These are phyloP conservation scores for Carex littledalei DNA, from an alignment of 176 grass and related monocot species.

Conservation along the genomic window DNA sequence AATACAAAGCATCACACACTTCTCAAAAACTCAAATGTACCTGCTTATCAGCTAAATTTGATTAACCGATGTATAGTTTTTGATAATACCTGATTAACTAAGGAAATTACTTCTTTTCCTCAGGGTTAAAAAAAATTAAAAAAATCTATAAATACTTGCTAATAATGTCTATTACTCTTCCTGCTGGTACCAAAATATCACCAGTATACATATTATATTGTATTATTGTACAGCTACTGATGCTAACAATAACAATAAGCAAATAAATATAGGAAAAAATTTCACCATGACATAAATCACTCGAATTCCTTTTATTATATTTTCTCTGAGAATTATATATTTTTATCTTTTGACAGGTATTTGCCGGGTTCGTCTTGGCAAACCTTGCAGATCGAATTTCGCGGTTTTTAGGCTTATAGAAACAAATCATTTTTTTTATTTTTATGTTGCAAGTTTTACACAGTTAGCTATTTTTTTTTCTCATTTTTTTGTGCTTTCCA, in stretches of 20 bases:
- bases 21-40: neutral
- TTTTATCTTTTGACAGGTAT: conserved; percentile 51
- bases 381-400: conserved; percentile 68
- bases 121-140: neutral
- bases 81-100: neutral
- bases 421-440: neutral
- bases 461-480: neutral
- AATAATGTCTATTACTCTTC: neutral
- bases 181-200: neutral
- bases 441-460: conserved; percentile 16
- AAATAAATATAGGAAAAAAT: neutral
- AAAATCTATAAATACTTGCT: neutral
- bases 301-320: neutral
- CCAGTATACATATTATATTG: too few species aligned
- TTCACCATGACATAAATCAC: neutral
- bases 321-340: neutral
- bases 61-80: neutral
- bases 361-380: conserved; percentile 91
- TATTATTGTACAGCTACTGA: neutral
- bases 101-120: neutral
- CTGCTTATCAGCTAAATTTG: neutral
- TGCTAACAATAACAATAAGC: neutral
- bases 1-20: neutral
- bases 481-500: neutral
- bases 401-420: conserved; percentile 61